phyloP scores from a whole-genome alignment of 306 rosid species.

The Sindora glabra region DNA sequence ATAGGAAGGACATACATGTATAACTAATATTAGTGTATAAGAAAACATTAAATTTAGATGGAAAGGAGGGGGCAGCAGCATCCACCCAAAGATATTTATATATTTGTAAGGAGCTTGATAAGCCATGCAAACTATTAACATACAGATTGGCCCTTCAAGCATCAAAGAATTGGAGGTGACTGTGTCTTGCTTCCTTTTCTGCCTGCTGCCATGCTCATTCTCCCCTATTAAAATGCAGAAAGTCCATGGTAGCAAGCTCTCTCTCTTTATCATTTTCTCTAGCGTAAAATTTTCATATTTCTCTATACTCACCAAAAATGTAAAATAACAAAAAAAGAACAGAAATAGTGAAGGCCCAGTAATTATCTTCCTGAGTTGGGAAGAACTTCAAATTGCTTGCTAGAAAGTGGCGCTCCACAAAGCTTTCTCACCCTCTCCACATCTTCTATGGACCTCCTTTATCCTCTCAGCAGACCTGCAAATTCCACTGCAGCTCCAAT shows the following conservation, averaged over 20 bases:
- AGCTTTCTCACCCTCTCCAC: slow-evolving; percentile 89
- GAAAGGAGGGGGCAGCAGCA: slow-evolving; percentile 29
- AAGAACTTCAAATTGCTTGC: slow-evolving; percentile 31
- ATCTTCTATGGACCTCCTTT: slow-evolving; percentile 88
- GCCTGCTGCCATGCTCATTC: slow-evolving; percentile 58
- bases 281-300: slow-evolving; percentile 22
- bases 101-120: slow-evolving; percentile 59
- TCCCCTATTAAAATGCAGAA: slow-evolving; percentile 62
- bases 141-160: slow-evolving; percentile 62
- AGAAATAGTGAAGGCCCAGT: slow-evolving; percentile 11
- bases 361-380: slow-evolving; percentile 61
- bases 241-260: slow-evolving; percentile 39
- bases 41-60: slow-evolving; percentile 15
- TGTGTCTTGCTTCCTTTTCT: slow-evolving; percentile 30
- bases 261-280: slow-evolving; percentile 13
- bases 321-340: not conserved
- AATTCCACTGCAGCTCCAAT: slow-evolving; percentile 98
- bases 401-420: slow-evolving; percentile 88
- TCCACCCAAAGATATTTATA: slow-evolving; percentile 25
- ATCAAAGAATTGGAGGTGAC: slow-evolving; percentile 56
- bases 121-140: slow-evolving; percentile 55
- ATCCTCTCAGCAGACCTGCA: slow-evolving; percentile 94
- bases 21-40: slow-evolving; percentile 17
- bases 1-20: too few relatives aligned
- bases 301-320: slow-evolving; percentile 40